Evolutionary conservation across 2,329 filamentous ascomycete genomes (phyloP).

Genomic region (Pseudocercospora pini-densiflorae): DNA sequence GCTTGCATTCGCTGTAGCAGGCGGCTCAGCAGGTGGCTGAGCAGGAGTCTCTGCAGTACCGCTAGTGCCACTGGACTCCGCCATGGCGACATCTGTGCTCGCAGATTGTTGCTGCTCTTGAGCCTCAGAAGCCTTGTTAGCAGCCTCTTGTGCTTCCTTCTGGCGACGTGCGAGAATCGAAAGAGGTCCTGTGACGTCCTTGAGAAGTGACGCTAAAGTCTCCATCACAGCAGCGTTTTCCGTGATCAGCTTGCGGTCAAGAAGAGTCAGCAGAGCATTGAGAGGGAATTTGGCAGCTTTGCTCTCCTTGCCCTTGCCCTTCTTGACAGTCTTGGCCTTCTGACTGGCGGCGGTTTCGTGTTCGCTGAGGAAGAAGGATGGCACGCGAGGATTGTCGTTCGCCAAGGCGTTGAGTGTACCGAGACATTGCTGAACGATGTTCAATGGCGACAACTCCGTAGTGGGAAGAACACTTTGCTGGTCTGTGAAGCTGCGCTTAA

Average conservation of each 20-base stretch:
- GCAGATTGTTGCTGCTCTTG: conserved; percentile 40
- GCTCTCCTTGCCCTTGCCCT: conserved; percentile 85
- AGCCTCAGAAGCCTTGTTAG: conserved; percentile 43
- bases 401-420: conserved; percentile 83
- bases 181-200: conserved; percentile 84
- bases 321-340: conserved; percentile 72
- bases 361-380: conserved; percentile 91
- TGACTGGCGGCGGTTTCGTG: conserved; percentile 71
- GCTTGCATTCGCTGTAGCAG: conserved; percentile 26
- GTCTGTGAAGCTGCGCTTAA: conserved; percentile 75
- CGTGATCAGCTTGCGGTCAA: conserved; percentile 94
- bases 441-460: conserved; percentile 87
- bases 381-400: conserved; percentile 81
- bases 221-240: conserved; percentile 99
- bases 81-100: conserved; percentile 33
- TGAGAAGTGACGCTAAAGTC: conserved; percentile 82
- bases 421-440: conserved; percentile 95
- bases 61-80: conserved; percentile 25
- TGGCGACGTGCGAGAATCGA: conserved; percentile 81
- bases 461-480: conserved; percentile 51
- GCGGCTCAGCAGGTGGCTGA: conserved; percentile 21
- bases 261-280: conserved; percentile 83
- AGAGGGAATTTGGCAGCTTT: conserved; percentile 87
- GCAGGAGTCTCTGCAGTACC: conserved; percentile 27
- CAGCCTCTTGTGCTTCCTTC: conserved; percentile 65